phyloP scores from a whole-genome alignment of 495 filamentous ascomycete genomes.

The Podospora pseudoanserina region DNA sequence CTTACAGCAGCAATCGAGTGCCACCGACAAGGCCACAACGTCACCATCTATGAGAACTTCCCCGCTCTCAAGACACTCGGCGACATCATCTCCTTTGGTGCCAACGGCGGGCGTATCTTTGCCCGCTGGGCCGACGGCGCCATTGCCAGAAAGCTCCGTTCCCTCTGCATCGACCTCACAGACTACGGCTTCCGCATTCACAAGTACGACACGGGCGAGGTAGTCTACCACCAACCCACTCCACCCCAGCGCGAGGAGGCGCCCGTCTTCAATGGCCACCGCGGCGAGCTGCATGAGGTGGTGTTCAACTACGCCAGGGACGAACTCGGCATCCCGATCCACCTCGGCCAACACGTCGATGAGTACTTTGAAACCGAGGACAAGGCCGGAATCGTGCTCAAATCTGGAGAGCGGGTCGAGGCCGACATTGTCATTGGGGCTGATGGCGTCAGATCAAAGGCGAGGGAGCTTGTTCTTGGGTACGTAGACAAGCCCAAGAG shows the following conservation, averaged over 20 bases:
- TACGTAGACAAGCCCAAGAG: constrained; percentile 58
- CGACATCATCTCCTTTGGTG: constrained; percentile 63
- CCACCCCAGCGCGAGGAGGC: constrained; percentile 45
- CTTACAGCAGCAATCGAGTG: constrained; percentile 61
- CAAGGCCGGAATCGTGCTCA: constrained; percentile 52
- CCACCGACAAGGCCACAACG: constrained; percentile 57
- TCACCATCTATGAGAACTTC: constrained; percentile 57
- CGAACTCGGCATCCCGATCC: constrained; percentile 53
- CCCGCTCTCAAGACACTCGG: constrained; percentile 56
- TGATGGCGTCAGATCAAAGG: constrained; percentile 59
- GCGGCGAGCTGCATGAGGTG: constrained; percentile 57
- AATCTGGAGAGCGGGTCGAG: constrained; percentile 47
- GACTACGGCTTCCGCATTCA: constrained; percentile 57
- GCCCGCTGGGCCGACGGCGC: constrained; percentile 48
- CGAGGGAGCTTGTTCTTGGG: constrained; percentile 55
- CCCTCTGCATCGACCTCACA: constrained; percentile 50
- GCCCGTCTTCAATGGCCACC: constrained; percentile 58
- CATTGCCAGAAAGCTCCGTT: constrained; percentile 45
- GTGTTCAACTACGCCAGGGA: constrained; percentile 56
- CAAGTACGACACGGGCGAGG: constrained; percentile 59
- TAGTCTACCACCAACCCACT: constrained; percentile 53
- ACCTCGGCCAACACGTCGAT: constrained; percentile 49
- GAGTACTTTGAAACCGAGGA: constrained; percentile 56
- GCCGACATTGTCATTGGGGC: constrained; percentile 57
- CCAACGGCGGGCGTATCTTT: constrained; percentile 57